A percentile compares a stretch with the other conserved stretches of the same genome.
Evolutionary conservation across 257 asterid genomes (phyloP).

Genomic region (Galeopsis tetrahit): DNA sequence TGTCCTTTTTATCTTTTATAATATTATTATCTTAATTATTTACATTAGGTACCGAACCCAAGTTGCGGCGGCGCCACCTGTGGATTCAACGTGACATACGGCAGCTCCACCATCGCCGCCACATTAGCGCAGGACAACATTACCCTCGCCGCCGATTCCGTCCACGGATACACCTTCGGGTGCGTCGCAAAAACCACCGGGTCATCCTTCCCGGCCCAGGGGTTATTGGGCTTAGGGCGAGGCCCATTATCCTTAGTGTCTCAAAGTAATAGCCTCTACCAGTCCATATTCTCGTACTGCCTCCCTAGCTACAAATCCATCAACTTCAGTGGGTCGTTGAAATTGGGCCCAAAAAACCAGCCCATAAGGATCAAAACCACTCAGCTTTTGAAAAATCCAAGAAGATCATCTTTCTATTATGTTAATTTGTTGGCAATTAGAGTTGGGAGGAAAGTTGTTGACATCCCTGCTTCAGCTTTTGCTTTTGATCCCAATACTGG

Average conservation of each 20-base stretch:
- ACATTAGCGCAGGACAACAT: slow-evolving; percentile 61
- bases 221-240: slow-evolving; percentile 75
- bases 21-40: too few species aligned
- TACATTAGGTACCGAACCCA: slow-evolving; percentile 59
- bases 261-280: slow-evolving; percentile 60
- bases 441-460: slow-evolving; percentile 56
- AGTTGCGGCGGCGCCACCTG: slow-evolving; percentile 54
- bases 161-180: slow-evolving; percentile 62
- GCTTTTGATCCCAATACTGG: slow-evolving; percentile 70
- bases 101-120: slow-evolving; percentile 62
- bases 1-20: too few species aligned
- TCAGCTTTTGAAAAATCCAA: slow-evolving; percentile 62
- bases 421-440: slow-evolving; percentile 64
- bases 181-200: slow-evolving; percentile 61
- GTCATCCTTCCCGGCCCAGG: slow-evolving; percentile 68
- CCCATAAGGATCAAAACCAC: slow-evolving; percentile 68
- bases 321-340: slow-evolving; percentile 61
- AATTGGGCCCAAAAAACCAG: slow-evolving; percentile 74
- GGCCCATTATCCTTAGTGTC: slow-evolving; percentile 68
- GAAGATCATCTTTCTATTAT: slow-evolving; percentile 78
- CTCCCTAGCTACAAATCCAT: slow-evolving; percentile 68
- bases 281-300: slow-evolving; percentile 82
- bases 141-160: slow-evolving; percentile 59
- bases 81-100: slow-evolving; percentile 71
- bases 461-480: slow-evolving; percentile 59